These are phyloP conservation scores for Dictyostelium firmibasis DNA, from an alignment of 78 protist genomes.

Conservation along the genomic window DNA sequence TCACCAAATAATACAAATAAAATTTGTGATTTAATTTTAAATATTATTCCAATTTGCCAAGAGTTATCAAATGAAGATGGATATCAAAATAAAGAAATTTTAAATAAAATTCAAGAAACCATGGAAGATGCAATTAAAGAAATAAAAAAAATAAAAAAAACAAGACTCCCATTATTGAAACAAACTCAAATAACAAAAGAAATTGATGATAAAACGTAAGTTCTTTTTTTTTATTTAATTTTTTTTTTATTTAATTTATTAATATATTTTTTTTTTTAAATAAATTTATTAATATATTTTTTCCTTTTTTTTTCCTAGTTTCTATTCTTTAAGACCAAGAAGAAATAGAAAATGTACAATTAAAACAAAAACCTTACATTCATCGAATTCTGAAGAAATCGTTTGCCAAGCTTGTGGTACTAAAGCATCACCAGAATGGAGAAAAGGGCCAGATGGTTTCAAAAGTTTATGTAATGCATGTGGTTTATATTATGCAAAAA, in stretches of 20 bases:
- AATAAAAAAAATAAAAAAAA: conserved; percentile 47
- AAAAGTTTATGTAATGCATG: conserved; percentile 63
- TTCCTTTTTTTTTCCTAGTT: background rate
- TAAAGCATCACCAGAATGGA: conserved; percentile 51
- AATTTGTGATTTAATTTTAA: background rate
- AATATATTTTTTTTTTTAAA: background rate
- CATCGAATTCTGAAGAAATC: background rate
- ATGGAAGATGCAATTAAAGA: conserved; percentile 22
- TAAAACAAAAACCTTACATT: background rate
- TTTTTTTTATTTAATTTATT: background rate
- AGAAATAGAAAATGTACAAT: conserved; percentile 57
- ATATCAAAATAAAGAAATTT: background rate
- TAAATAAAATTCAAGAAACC: background rate
- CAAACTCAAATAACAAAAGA: background rate
- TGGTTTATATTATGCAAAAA: conserved; percentile 70
- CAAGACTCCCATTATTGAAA: conserved; percentile 34
- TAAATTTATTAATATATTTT: background rate
- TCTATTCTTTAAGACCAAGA: conserved; percentile 25
- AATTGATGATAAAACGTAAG: conserved; percentile 7
- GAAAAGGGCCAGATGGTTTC: conserved; percentile 35
- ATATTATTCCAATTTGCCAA: conserved; percentile 2
- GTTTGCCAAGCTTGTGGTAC: conserved; percentile 43
- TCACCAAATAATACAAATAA: background rate
- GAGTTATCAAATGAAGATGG: background rate
- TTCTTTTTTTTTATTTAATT: background rate